phyloP scores from a whole-genome alignment of 345 rosid genomes.

The Zanthoxylum bungeanum region DNA sequence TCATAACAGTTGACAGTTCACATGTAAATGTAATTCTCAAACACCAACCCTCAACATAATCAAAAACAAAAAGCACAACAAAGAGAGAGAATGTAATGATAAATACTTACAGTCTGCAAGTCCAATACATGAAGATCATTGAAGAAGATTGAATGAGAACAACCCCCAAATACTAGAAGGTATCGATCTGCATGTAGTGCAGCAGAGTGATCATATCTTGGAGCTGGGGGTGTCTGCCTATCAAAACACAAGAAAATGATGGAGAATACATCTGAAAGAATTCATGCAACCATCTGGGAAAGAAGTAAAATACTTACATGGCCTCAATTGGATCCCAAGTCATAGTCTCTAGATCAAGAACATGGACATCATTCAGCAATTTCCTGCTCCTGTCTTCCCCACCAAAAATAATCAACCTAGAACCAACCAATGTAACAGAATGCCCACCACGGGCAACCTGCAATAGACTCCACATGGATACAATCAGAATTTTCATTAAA shows the following conservation, averaged over 20 bases:
- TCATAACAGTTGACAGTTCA: not conserved
- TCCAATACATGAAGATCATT: slow-evolving; percentile 91
- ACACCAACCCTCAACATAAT: not conserved
- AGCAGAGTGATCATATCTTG: slow-evolving; percentile 96
- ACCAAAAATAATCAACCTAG: slow-evolving; percentile 75
- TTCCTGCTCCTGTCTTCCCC: slow-evolving; percentile 85
- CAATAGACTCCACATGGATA: slow-evolving; percentile 24
- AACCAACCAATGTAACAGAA: slow-evolving; percentile 78
- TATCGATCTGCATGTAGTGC: slow-evolving; percentile 67
- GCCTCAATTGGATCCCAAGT: slow-evolving; percentile 73
- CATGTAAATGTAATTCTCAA: not conserved
- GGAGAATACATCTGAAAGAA: slow-evolving; percentile 24
- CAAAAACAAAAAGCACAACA: slow-evolving; percentile 15
- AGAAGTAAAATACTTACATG: slow-evolving; percentile 46
- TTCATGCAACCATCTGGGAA: not conserved
- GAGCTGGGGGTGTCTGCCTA: slow-evolving; percentile 96
- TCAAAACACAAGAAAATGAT: slow-evolving; percentile 34
- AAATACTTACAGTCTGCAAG: slow-evolving; percentile 68
- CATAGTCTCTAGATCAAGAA: slow-evolving; percentile 81
- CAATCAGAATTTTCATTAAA: slow-evolving; percentile 9
- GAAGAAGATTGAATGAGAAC: slow-evolving; percentile 93
- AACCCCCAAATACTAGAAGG: slow-evolving; percentile 90
- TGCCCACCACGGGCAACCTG: slow-evolving; percentile 95
- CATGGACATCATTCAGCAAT: slow-evolving; percentile 73
- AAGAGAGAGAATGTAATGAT: not conserved